Percentiles rank a stretch among this genome's conserved stretches.
These are phyloP conservation scores for Tolypocladium ophioglossoides DNA, from an alignment of 2,329 filamentous ascomycete genomes.

Conservation along the genomic window DNA sequence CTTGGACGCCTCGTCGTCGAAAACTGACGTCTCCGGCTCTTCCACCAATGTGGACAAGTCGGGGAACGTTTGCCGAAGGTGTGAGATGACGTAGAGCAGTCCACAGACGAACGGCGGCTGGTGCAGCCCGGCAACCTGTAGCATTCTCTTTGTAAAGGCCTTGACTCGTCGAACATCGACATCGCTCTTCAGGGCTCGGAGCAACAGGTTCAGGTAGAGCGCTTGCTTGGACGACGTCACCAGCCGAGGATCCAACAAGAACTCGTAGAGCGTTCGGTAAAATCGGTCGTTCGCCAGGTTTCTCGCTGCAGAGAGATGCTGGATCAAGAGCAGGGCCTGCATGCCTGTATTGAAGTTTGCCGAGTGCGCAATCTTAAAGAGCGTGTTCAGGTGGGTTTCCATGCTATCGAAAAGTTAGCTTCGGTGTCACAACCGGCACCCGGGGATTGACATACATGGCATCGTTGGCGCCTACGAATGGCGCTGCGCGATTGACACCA, in stretches of 20 bases:
- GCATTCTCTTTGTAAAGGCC: conserved; percentile 86
- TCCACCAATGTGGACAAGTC: conserved; percentile 69
- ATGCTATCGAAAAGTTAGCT: conserved; percentile 37
- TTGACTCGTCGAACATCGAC: conserved; percentile 86
- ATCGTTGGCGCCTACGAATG: conserved; percentile 76
- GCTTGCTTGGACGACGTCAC: conserved; percentile 88
- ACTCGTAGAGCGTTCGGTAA: conserved; percentile 93
- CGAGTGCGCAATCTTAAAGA: conserved; percentile 94
- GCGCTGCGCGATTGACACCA: conserved; percentile 91
- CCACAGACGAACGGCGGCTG: conserved; percentile 90
- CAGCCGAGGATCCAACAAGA: conserved; percentile 79
- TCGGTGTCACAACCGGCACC: not conserved
- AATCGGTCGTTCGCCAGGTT: conserved; percentile 80
- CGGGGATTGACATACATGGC: conserved; percentile 43
- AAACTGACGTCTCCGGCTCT: conserved; percentile 60
- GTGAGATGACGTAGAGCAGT: conserved; percentile 78
- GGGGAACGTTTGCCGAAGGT: conserved; percentile 70
- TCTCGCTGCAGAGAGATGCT: conserved; percentile 76
- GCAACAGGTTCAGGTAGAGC: conserved; percentile 86
- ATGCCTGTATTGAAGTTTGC: conserved; percentile 99
- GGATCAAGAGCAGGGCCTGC: conserved; percentile 88
- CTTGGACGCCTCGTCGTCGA: conserved; percentile 52
- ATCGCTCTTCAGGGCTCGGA: conserved; percentile 79
- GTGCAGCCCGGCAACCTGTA: conserved; percentile 80
- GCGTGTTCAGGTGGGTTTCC: conserved; percentile 80